Base-by-base conservation (phyloP, 257 asterid genomes). In the Salvia hispanica region DNA sequence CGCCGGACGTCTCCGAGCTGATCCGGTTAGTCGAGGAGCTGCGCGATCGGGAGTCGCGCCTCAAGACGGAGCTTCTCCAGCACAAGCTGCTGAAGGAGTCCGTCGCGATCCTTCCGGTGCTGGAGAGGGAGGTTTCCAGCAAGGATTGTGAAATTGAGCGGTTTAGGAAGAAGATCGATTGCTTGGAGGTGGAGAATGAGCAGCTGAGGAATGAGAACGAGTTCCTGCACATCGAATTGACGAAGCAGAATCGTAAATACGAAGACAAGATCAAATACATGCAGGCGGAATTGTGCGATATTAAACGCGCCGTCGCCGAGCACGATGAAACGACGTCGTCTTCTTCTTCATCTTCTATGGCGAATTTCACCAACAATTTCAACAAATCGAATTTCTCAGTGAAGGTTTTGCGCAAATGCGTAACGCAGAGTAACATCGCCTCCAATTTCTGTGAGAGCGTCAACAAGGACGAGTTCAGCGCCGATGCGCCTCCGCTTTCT, bases 1-100 rank as follows among this genome's bases (percentile, higher is more conserved):
- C 96, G 5, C 96, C 94, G 31, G 96, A 91, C 69, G 91, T 86
- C 46, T 28, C 94, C 6, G 95, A 91, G 59, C 95, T 91, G 46
- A 73, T 85, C 55, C 88, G 80, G 0, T 62, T 85, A 0, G 90
- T 88, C 7, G 96, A 88, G 63, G 86, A 83, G 62, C 69, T 88
- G 65, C 80, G 92, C 0, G 96, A 85, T 16, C 72, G 91, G 5
- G 96, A 91, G 64, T 91, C 96, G 3, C 73, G 83, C 6, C 73
- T 91, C 77, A 86, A 85, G 70, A 91, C 97, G 2, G 89, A 91
- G 71, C 77, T 91, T 0, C 59, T 91, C 64, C 95, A 86, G 85
- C 81, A 81, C 47, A 91, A 91, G 44, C 78, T 91, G 50, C 73
- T 82, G 6, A 80, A 62, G 55, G 94, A 89, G 48, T 74, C 95